Evolutionary conservation across 257 asterid species (phyloP).

Genomic region (Fraxinus excelsior): DNA sequence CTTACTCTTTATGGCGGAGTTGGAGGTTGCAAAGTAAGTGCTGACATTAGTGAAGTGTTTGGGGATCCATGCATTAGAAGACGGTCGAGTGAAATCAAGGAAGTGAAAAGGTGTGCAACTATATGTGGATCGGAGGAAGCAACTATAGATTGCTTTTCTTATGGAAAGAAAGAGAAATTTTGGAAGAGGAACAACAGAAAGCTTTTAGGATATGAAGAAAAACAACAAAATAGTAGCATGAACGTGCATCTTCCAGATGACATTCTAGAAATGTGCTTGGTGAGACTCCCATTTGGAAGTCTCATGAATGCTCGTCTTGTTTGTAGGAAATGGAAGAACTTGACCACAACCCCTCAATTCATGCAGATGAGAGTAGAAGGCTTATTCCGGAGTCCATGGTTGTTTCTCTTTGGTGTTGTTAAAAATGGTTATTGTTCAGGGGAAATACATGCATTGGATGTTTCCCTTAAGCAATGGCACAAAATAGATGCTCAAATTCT

Average conservation of each 20-base stretch:
- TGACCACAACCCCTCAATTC: slow-evolving; percentile 65
- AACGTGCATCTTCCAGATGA: slow-evolving; percentile 80
- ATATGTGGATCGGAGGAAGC: slow-evolving; percentile 59
- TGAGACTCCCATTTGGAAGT: slow-evolving; percentile 73
- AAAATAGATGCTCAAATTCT: slow-evolving; percentile 66
- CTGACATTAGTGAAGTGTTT: slow-evolving; percentile 70
- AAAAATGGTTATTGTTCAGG: slow-evolving; percentile 84
- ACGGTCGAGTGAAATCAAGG: slow-evolving; percentile 69
- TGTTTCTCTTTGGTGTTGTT: slow-evolving; percentile 82
- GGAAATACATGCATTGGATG: slow-evolving; percentile 83
- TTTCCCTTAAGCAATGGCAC: slow-evolving; percentile 76
- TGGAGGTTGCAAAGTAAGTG: slow-evolving; percentile 96
- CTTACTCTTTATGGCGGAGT: slow-evolving; percentile 78
- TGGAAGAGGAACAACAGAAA: slow-evolving; percentile 56
- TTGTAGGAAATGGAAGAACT: slow-evolving; percentile 87
- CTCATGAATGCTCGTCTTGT: slow-evolving; percentile 90
- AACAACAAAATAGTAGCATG: slow-evolving; percentile 43
- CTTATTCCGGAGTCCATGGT: slow-evolving; percentile 67
- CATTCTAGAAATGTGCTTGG: slow-evolving; percentile 86
- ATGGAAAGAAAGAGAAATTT: slow-evolving; percentile 68
- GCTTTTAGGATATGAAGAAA: slow-evolving; percentile 39
- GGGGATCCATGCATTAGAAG: slow-evolving; percentile 61
- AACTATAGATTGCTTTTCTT: slow-evolving; percentile 71
- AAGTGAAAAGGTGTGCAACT: slow-evolving; percentile 44
- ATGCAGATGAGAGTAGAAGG: slow-evolving; percentile 79